A percentile compares a stretch with the other conserved stretches of the same genome.
Evolutionary conservation across 1,284 basidiomycete species (phyloP).

Genomic region (Hypsizygus ulmarius): DNA sequence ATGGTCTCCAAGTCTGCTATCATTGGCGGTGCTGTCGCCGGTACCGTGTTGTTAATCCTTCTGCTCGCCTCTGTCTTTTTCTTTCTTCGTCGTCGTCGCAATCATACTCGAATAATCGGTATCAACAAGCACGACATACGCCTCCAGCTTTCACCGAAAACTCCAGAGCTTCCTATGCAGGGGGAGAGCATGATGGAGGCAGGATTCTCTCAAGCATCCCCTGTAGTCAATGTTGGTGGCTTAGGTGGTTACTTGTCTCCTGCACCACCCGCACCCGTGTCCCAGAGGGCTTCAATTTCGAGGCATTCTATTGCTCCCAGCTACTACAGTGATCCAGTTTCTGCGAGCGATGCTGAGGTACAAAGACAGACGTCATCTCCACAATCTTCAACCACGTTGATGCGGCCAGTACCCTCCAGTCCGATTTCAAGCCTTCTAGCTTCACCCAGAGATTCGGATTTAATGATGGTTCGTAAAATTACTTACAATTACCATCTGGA

Average conservation of each 20-base stretch:
- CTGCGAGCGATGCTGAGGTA: constrained; percentile 8
- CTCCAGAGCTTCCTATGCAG: constrained; percentile 40
- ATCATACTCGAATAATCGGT: constrained; percentile 15
- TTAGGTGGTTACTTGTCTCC: constrained; percentile 9
- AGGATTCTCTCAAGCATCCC: constrained; percentile 17
- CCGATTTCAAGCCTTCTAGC: constrained; percentile 8
- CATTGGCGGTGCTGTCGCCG: constrained; percentile 31
- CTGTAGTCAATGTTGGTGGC: background rate
- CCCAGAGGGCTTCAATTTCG: constrained; percentile 13
- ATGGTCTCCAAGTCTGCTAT: constrained; percentile 17
- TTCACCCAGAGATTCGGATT: constrained; percentile 14
- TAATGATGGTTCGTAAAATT: constrained; percentile 10
- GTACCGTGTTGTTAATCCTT: constrained; percentile 29
- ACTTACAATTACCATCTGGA: constrained; percentile 11
- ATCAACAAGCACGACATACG: constrained; percentile 16
- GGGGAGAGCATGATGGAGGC: constrained; percentile 32
- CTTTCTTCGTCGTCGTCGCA: constrained; percentile 27
- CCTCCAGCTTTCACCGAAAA: constrained; percentile 22
- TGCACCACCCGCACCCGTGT: background rate
- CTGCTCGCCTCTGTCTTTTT: constrained; percentile 29
- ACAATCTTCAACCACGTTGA: constrained; percentile 24
- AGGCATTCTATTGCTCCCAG: constrained; percentile 34
- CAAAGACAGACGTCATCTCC: constrained; percentile 7
- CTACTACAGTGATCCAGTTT: constrained; percentile 29
- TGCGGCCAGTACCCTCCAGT: constrained; percentile 20